Base-by-base conservation (phyloP, 2,329 filamentous ascomycete genomes). In the Fonsecaea nubica region DNA sequence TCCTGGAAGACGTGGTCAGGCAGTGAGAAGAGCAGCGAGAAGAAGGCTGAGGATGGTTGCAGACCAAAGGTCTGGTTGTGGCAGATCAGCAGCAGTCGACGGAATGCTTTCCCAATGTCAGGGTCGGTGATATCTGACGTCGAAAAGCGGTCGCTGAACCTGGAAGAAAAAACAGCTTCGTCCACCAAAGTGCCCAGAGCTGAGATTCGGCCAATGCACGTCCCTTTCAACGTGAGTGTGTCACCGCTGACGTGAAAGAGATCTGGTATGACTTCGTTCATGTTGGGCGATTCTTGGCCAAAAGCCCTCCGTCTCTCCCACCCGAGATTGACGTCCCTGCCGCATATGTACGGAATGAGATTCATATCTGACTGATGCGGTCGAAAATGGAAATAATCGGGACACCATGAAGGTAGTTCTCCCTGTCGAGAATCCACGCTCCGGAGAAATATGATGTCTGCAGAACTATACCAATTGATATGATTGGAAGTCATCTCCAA, bases 231-330 rank as follows among this genome's bases (percentile, higher is more conserved):
- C 9, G 48, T 63, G n/a, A 68, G 60, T 36, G 18, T 54, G 33
- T 45, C 38, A 12, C 60, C 66, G 42, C 33, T 52, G 15, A 65
- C 30, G 18, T 48, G 42, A 30, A 68, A 65, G 4, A 63, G 63
- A 36, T 66, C 66, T 1, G 63, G 66, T 1, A 62, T 53, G 18
- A 61, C 52, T 50, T 66, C 45, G 40, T 63, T 65, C 63, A 66
- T 60, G 13, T 54, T 58, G 0, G 63, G 63, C 1, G 66, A 59
- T 12, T 58, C 60, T 40, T 61, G 42, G 7, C 63, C 66, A 56
- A 68, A 68, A 15, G 63, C 66, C n/a, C 66, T 55, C 18, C 66
- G 50, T 38, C 56, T 68, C 32, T 68, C 66, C 66, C 66, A 68
- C 15, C 63, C 66, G 5, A 68, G 52, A 40, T 68, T 68, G 50